phyloP scores from a whole-genome alignment of 495 filamentous ascomycete species.

The Tuber borchii region DNA sequence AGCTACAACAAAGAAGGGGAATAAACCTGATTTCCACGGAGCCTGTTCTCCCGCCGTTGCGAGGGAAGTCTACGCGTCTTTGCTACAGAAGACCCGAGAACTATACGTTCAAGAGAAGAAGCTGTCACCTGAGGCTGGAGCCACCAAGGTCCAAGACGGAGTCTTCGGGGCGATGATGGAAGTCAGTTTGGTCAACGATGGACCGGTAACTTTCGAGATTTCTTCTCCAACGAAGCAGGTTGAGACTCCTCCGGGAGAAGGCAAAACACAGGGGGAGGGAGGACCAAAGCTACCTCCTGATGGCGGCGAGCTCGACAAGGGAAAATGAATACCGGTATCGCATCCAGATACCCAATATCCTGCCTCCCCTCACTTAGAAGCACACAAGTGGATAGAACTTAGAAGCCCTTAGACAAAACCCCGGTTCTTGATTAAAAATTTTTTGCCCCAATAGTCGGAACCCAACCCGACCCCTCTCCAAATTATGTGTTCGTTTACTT shows the following conservation, averaged over 20 bases:
- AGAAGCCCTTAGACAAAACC: neutral
- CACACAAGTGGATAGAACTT: neutral
- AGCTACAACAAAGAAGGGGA: conserved; percentile 85
- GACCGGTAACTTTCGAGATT: conserved; percentile 62
- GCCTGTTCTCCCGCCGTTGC: conserved; percentile 72
- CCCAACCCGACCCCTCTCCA: neutral
- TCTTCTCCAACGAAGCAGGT: conserved; percentile 14
- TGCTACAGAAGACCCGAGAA: conserved; percentile 68
- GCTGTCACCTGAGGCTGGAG: conserved; percentile 15
- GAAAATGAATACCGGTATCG: neutral
- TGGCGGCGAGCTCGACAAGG: neutral
- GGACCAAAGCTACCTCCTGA: neutral
- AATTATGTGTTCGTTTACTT: neutral
- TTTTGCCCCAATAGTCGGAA: neutral
- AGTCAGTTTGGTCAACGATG: conserved; percentile 86
- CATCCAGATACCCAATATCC: neutral
- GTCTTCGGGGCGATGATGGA: conserved; percentile 99
- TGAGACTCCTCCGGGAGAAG: neutral
- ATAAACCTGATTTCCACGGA: conserved; percentile 90
- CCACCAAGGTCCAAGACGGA: conserved; percentile 67
- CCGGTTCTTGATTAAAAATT: neutral
- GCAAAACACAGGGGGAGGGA: conserved; percentile 6
- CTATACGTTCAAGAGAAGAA: conserved; percentile 60
- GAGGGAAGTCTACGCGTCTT: conserved; percentile 70
- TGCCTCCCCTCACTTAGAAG: neutral